Conservation (phyloP, 208 protist genomes). For the Tritrichomonas foetus region DNA sequence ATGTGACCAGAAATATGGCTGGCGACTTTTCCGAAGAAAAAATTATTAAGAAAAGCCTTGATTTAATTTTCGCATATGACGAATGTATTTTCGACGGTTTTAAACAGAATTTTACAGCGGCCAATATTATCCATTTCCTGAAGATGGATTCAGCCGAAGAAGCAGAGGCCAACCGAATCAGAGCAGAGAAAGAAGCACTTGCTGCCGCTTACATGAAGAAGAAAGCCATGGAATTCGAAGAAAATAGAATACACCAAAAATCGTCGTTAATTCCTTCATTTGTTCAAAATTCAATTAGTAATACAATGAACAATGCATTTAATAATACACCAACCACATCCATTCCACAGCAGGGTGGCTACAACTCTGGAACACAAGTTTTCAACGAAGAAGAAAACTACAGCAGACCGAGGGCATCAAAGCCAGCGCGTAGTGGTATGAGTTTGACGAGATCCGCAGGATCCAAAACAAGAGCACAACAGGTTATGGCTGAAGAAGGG, state of each 20-base stretch:
- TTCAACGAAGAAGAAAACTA: not conserved
- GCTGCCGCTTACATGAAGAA: not conserved
- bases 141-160: conserved; percentile 6
- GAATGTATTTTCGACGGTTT: conserved; percentile 40
- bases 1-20: not conserved
- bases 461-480: not conserved
- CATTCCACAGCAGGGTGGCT: not conserved
- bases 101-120: not conserved
- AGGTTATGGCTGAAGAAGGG: not conserved
- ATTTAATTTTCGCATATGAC: conserved; percentile 39
- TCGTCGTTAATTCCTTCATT: not conserved
- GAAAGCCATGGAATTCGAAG: not conserved
- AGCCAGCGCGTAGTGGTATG: not conserved
- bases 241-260: not conserved
- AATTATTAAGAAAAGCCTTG: not conserved
- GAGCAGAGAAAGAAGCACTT: not conserved
- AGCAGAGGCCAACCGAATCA: not conserved
- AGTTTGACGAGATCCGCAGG: not conserved
- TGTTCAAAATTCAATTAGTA: too few relatives aligned
- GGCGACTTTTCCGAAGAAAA: not conserved
- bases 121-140: not conserved
- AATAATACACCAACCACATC: not conserved
- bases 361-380: not conserved
- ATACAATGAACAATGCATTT: too few relatives aligned
- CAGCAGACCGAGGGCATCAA: not conserved